Evolutionary conservation across 495 filamentous ascomycete species (phyloP), one percentile per base, ranked within the genome.

Genomic region (Lasiosphaeriaceae sp.): DNA sequence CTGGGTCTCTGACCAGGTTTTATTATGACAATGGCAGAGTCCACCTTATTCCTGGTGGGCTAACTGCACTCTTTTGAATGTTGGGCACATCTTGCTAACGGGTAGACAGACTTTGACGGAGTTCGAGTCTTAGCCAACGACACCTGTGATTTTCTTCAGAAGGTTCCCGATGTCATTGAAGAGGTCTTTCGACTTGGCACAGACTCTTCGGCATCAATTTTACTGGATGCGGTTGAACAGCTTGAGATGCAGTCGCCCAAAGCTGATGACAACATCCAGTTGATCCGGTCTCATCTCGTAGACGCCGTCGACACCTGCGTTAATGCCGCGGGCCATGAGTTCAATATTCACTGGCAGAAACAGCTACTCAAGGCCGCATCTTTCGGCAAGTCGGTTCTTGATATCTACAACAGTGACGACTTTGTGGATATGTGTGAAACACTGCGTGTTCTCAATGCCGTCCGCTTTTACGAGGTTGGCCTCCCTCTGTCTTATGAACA

Each of bases 371-470:
- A 95, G 68, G 94, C 95, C 4, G 94, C 94, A 0, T 96, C 91
- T 0, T 96, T 96, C 69, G 94, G 94, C 12, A 98, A 98, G 69
- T 97, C 94, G 0, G 93, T 97, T 0, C 80, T 97, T 2, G 94
- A 96, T 61, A 83, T 97, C 26, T 98, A 97, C 73, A 95, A 89
- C 71, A 95, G 90, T 65, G 94, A 98, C 60, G 93, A 97, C 55
- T 98, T 97, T 70, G 95, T 98, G 24, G 92, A 97, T 55, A 97
- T 96, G 90, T 96, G 90, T 60, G 94, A 98, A 71, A 92, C 87
- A 11, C 74, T 97, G 17, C 86, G 94, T 47, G 91, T 98, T 3
- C 79, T 98, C 29, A 96, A 96, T 65, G 93, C 95, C 16, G 86
- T 91, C 3, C 81, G 94, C 47, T 96, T 88, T 67, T 97, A 90